These are phyloP conservation scores for Ilyonectria mors-panacis DNA, from an alignment of 2,329 filamentous ascomycete species.

Conservation along the genomic window DNA sequence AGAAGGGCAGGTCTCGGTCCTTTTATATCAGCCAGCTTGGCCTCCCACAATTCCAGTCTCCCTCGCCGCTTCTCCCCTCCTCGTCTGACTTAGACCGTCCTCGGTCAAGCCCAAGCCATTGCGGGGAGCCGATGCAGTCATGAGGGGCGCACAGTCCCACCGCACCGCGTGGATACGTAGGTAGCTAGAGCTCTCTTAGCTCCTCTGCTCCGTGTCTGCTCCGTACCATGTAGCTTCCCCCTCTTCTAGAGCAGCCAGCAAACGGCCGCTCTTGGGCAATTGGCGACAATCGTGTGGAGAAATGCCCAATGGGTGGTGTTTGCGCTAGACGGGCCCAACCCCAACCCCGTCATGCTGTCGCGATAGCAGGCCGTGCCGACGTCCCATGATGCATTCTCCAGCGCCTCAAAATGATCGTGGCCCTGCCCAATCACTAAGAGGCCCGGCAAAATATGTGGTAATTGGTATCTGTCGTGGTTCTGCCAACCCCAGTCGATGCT, in stretches of 20 bases:
- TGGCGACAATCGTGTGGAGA: background rate
- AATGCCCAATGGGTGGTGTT: background rate
- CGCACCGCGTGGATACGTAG: conserved; percentile 1
- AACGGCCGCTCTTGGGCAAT: background rate
- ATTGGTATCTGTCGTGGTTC: conserved; percentile 5
- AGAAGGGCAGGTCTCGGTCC: conserved; percentile 31
- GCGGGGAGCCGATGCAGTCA: conserved; percentile 11
- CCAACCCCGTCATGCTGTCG: conserved; percentile 5
- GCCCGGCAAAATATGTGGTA: conserved; percentile 17
- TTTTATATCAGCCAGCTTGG: conserved; percentile 9
- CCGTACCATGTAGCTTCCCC: background rate
- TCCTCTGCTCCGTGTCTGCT: background rate
- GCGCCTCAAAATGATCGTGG: conserved; percentile 2
- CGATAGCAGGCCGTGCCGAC: background rate
- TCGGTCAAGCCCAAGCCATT: conserved; percentile 10
- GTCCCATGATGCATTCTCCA: conserved; percentile 1
- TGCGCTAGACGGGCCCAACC: background rate
- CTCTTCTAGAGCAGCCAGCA: background rate
- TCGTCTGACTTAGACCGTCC: conserved; percentile 14
- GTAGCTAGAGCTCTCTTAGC: conserved; percentile 6
- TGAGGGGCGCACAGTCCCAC: conserved; percentile 12
- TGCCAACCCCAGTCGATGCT: conserved; percentile 14
- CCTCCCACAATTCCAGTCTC: background rate
- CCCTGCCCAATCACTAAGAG: conserved; percentile 23
- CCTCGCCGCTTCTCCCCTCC: background rate